Base-by-base conservation (phyloP, 2,329 filamentous ascomycete genomes). In the Didymellaceae sp. region DNA sequence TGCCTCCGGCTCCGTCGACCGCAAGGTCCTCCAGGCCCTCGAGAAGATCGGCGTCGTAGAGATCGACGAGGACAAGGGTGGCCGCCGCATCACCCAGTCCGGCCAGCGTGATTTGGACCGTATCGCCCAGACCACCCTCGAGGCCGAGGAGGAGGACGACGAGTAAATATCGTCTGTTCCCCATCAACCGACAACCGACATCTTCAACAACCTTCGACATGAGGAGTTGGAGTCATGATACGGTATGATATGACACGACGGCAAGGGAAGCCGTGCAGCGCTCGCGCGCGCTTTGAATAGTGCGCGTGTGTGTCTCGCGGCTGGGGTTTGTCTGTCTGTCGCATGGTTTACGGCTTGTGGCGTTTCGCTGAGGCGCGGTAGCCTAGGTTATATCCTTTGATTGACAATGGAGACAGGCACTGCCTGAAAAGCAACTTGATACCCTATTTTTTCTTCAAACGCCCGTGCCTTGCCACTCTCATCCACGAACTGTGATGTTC, bases 1-100 rank as follows among this genome's bases (percentile, higher is more conserved):
- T 77, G 94, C 92, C 78, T 92, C 88, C 68, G 93, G 93, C 78
- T 87, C 86, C 75, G 92, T 99, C 70, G 94, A 99, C 86, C 91
- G 94, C 80, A 97, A 97, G 86, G 85, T 96, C 77, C 82, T 97
- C 78, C 94, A 99, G 86, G 84, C 92, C 58, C 89, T 99, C 54
- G 94, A 97, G 89, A 97, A 97, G 89, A 97, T 99, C 73, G 92
- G 93, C 79, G 92, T 99, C 70, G 83, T 99, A 60, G 94, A 99
- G 88, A 83, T 89, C 75, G 93, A 97, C 73, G 93, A 97, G 86
- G 93, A 97, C 68, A 96, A 96, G 86, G 94, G 94, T 80, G 94
- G 94, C 75, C 90, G 94, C 76, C 88, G 94, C 79, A 97, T 99
- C 82, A 97, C 94, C 73, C 91, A 97, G 85, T 86, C 87, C 74